Base-by-base conservation (phyloP, 345 rosid genomes). In the Cardamine chenopodiifolia region DNA sequence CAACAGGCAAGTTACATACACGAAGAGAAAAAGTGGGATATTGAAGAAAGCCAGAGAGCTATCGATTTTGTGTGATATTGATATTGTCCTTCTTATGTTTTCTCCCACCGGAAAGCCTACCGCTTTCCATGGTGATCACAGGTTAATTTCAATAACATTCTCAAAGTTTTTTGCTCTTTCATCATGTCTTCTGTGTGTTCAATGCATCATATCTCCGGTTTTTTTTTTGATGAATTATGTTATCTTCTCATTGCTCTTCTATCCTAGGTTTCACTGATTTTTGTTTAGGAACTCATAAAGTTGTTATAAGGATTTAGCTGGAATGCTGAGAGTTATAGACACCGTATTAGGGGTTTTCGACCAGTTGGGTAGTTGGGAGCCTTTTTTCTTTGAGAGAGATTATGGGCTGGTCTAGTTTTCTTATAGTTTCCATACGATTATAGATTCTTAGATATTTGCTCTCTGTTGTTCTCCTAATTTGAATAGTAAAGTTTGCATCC, bases 11-110 rank as follows among this genome's bases (percentile, higher is more conserved):
- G 87, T 88, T 64, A 91, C 98, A 50, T 94, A 83, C 79, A 83
- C 98, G 5, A 94, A 91, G 82, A 78, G 96, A 53, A 88, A 82
- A 81, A 85, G 73, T 78, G 98, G 98, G 50, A 88, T 94, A 40
- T 56, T 94, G 82, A 94, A 94, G 86, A 94, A 94, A 83, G 96
- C 96, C 2, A 88, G 70, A 84, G 98, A 94, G 76, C 74, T 94
- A 68, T 91, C 96, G 0, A 91, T 94, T 75, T 73, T 94, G 62
- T 91, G 98, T 58, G 97, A 88, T 71, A 86, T 87, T 35, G 93
- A 91, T 73, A 84, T 89, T 67, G 80, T 88, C 78, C 91, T 91
- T 82, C 87, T 94, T 71, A 88, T 89, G 96, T 91, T 89, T 80
- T 89, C 96, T 80, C 98, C 97, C 0, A 89, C 85, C 1, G 98